Conservation (phyloP, 306 rosid species). For the Cucumis hystrix region DNA sequence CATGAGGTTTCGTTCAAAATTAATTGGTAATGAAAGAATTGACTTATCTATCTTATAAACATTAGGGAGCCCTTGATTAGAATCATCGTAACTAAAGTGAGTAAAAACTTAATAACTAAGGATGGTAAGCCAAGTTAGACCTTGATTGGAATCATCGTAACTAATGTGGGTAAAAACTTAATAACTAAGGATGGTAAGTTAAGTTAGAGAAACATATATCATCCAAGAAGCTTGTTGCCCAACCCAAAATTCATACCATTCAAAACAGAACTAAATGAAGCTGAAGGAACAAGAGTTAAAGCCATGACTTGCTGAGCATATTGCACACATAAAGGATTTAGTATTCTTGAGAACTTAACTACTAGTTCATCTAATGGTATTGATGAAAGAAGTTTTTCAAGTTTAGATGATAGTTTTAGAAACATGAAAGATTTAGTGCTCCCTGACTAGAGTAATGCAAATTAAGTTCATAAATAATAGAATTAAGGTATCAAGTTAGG, state of each 20-base stretch:
- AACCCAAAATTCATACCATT: background rate
- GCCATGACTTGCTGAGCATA: background rate
- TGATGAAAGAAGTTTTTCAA: background rate
- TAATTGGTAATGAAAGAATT: no score
- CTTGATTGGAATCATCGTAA: no score
- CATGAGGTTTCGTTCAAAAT: no score
- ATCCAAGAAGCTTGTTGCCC: background rate
- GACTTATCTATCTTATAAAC: no score
- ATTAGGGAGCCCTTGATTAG: no score
- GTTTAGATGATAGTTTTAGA: background rate
- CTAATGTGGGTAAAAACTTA: background rate
- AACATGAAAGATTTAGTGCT: background rate
- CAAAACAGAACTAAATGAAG: background rate
- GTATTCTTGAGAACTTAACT: background rate
- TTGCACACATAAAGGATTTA: background rate
- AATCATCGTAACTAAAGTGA: no score
- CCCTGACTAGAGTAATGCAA: background rate
- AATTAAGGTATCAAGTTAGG: background rate
- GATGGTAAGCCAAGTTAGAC: no score
- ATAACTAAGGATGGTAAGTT: background rate
- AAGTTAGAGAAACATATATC: background rate
- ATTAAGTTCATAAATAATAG: background rate
- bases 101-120: no score
- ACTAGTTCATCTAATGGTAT: background rate
- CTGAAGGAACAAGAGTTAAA: background rate